Evolutionary conservation across 2,329 filamentous ascomycete species (phyloP).

Genomic region (Metarhizium humberi): DNA sequence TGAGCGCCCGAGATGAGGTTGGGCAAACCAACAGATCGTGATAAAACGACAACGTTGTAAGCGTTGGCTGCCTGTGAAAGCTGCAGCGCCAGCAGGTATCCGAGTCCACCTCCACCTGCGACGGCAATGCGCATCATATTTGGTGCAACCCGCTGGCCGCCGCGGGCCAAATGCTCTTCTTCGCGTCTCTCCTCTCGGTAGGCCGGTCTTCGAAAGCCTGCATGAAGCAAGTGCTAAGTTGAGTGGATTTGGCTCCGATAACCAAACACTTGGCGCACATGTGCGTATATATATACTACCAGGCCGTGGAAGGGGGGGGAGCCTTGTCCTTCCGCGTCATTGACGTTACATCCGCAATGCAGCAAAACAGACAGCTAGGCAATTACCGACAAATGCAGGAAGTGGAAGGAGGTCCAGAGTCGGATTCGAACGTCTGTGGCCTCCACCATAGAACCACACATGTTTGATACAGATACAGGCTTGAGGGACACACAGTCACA

Average conservation of each 20-base stretch:
- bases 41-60: slow-evolving; percentile 63
- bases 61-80: slow-evolving; percentile 48
- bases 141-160: slow-evolving; percentile 9
- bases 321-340: slow-evolving; percentile 13
- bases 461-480: slow-evolving; percentile 2
- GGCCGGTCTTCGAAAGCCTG: slow-evolving; percentile 1
- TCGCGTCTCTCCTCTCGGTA: slow-evolving; percentile 5
- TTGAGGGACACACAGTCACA: slow-evolving; percentile 3
- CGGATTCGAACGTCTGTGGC: slow-evolving; percentile 7
- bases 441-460: slow-evolving; percentile 7
- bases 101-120: slow-evolving; percentile 36
- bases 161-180: slow-evolving; percentile 5
- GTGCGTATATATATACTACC: slow-evolving; percentile 8
- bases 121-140: slow-evolving; percentile 41
- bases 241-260: slow-evolving; percentile 2
- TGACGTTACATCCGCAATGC: slow-evolving; percentile 16
- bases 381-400: slow-evolving; percentile 10
- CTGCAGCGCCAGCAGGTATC: slow-evolving; percentile 38
- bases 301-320: neutral
- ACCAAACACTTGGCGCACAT: slow-evolving; percentile 1
- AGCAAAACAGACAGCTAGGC: slow-evolving; percentile 5
- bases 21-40: slow-evolving; percentile 32
- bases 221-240: slow-evolving; percentile 3
- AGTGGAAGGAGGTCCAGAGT: slow-evolving; percentile 4
- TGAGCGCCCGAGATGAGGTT: neutral